A percentile compares a stretch with the other conserved stretches of the same genome.
phyloP scores from a whole-genome alignment of 208 protist genomes.

The Crithidia acanthocephali region DNA sequence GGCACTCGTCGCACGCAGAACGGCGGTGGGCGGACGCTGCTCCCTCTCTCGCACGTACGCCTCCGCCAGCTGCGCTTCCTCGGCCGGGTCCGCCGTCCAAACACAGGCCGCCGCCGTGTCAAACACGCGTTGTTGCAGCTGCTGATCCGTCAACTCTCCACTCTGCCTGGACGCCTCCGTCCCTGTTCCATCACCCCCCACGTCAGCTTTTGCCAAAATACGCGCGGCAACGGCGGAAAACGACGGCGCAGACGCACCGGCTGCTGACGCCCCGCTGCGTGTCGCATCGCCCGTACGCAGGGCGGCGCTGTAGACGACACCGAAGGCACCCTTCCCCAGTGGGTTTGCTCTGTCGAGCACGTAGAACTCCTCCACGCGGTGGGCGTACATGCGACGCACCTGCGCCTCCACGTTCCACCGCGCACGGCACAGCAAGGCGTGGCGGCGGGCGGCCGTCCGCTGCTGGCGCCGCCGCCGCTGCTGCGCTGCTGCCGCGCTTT shows the following conservation, averaged over 20 bases:
- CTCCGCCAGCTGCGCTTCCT: constrained; percentile 16
- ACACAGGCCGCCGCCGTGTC: constrained; percentile 4
- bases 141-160: background rate
- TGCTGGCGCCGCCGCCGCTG: constrained; percentile 2
- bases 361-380: constrained; percentile 54
- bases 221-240: background rate
- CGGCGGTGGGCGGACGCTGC: constrained; percentile 7
- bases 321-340: constrained; percentile 53
- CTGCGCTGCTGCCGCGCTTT: background rate
- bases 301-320: constrained; percentile 48
- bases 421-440: constrained; percentile 37
- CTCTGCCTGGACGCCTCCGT: background rate
- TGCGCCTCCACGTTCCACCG: constrained; percentile 50
- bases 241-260: background rate
- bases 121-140: too few species aligned
- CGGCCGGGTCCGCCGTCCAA: constrained; percentile 12
- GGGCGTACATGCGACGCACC: constrained; percentile 56
- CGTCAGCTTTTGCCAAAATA: background rate
- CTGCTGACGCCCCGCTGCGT: background rate
- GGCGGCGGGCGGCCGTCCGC: constrained; percentile 17
- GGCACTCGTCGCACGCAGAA: constrained; percentile 1
- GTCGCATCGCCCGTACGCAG: constrained; percentile 11
- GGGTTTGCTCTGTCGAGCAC: constrained; percentile 30
- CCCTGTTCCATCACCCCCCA: too few species aligned
- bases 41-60: constrained; percentile 23